Evolutionary conservation across 345 rosid species (phyloP), one percentile per base, ranked within the genome.

Genomic region (Litchi chinensis): DNA sequence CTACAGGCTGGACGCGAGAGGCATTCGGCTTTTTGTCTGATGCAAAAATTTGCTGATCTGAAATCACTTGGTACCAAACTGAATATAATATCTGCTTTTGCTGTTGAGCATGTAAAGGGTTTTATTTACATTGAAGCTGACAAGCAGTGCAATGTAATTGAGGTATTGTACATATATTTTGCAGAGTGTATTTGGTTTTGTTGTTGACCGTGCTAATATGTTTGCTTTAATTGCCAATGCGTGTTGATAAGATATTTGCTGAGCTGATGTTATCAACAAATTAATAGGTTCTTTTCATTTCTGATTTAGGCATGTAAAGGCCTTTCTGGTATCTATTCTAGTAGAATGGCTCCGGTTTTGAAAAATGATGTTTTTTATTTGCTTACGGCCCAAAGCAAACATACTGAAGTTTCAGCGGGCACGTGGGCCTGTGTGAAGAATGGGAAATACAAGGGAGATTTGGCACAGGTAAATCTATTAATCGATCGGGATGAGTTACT

Each of bases 361-460:
- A 86, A 79, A 82, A 88, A 81, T 74, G 98, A 96, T 75, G 88
- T 88, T 76, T 83, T 88, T 21, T 89, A 89, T 79, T 75, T 96
- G 83, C 87, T 96, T 24, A 74, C 90, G 72, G 85, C 88, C 46
- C 87, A 89, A 76, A 85, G 71, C 69, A 91, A 91, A 82, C 70
- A 69, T 8, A 87, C 75, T 80, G 93, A 83, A 59, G 56, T 87
- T 74, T 80, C 89, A 32, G 86, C 67, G 86, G 98, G 94, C 79
- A 94, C 76, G 82, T 93, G 99, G 99, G 95, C 90, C 80, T 94
- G 92, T 77, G 86, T 96, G 78, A 94, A 90, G 91, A 88, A 69
- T 88, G 99, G 99, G 28, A 96, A 82, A 81, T 94, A 96, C 83
- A 94, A 96, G 85, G 99, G 99, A 71, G 99, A 94, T 85, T 85